A percentile compares a stretch with the other conserved stretches of the same genome.
These are phyloP conservation scores for Colletotrichum coccodes DNA, from an alignment of 2,329 filamentous ascomycete genomes.

Conservation along the genomic window DNA sequence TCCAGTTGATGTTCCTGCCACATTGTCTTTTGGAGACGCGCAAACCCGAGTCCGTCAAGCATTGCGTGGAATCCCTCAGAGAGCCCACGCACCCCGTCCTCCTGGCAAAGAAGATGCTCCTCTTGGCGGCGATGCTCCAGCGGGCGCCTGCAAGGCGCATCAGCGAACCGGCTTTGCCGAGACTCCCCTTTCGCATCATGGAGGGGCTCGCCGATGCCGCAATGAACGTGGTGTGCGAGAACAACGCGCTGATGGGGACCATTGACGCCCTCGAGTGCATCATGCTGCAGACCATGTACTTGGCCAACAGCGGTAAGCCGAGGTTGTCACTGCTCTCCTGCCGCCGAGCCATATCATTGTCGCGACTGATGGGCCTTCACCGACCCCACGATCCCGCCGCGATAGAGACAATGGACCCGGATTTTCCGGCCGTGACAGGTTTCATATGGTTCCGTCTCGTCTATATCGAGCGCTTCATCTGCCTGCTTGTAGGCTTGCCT, in stretches of 20 bases:
- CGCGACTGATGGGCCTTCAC: conserved; percentile 52
- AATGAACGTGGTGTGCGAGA: conserved; percentile 50
- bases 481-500: conserved; percentile 51
- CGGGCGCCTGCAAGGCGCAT: conserved; percentile 41
- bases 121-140: conserved; percentile 49
- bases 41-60: conserved; percentile 3
- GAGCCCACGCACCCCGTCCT: conserved; percentile 48
- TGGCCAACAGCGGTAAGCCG: conserved; percentile 57
- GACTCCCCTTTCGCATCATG: conserved; percentile 36
- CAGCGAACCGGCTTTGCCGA: conserved; percentile 38
- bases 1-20: conserved; percentile 38
- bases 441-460: conserved; percentile 51
- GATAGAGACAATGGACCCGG: conserved; percentile 19
- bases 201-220: conserved; percentile 41
- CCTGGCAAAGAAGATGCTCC: conserved; percentile 51
- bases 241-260: conserved; percentile 55
- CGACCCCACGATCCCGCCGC: conserved; percentile 24
- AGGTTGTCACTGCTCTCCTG: conserved; percentile 55
- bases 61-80: conserved; percentile 34
- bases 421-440: conserved; percentile 25
- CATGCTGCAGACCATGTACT: conserved; percentile 56
- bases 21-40: conserved; percentile 22
- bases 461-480: conserved; percentile 47
- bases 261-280: conserved; percentile 60
- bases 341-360: conserved; percentile 55